These are phyloP conservation scores for Earliella scabrosa DNA, from an alignment of 1,284 basidiomycete genomes.

Conservation along the genomic window DNA sequence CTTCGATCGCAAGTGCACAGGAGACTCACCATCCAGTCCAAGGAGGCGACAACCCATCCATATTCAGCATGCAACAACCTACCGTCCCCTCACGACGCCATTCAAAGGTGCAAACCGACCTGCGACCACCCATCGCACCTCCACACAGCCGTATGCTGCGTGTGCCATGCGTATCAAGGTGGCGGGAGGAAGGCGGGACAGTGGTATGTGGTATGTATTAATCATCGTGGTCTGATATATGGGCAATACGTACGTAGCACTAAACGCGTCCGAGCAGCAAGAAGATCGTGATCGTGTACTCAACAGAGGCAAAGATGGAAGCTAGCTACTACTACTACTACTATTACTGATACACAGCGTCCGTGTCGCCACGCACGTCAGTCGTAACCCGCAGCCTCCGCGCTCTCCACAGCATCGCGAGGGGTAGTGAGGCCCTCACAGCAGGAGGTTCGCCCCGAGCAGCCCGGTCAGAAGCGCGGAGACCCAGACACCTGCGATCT, in stretches of 20 bases:
- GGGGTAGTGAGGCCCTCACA: not conserved
- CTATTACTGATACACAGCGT: not conserved
- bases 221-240: not conserved
- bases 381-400: not conserved
- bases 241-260: not conserved
- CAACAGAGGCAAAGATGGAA: not conserved
- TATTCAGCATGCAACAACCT: too few relatives aligned
- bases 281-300: not conserved
- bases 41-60: too few relatives aligned
- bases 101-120: too few relatives aligned
- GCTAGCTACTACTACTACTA: not conserved
- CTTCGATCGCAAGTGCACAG: too few relatives aligned
- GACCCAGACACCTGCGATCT: constrained; percentile 5
- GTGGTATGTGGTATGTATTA: not conserved
- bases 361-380: not conserved
- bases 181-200: too few relatives aligned
- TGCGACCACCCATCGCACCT: too few relatives aligned
- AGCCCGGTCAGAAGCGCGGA: constrained; percentile 5
- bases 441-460: constrained; percentile 1
- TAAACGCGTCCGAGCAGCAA: not conserved
- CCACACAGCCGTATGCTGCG: too few relatives aligned
- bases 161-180: too few relatives aligned
- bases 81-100: too few relatives aligned
- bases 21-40: too few relatives aligned
- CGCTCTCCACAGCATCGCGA: not conserved